These are phyloP conservation scores for Huntiella savannae DNA, from an alignment of 2,329 filamentous ascomycete genomes.

Conservation along the genomic window DNA sequence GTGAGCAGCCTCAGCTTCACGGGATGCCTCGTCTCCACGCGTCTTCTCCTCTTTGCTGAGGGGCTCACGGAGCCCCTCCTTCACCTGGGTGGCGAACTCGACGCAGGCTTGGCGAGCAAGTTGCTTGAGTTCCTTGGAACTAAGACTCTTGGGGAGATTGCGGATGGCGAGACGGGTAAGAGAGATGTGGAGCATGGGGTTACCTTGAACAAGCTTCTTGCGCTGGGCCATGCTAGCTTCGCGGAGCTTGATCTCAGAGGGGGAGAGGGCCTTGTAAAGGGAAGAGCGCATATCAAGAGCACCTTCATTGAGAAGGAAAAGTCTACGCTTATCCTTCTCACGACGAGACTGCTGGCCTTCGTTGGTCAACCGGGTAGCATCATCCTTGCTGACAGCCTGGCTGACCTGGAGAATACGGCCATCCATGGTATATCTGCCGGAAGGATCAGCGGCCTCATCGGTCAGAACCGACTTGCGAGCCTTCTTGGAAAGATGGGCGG, in stretches of 20 bases:
- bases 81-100: slow-evolving; percentile 81
- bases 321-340: slow-evolving; percentile 73
- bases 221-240: slow-evolving; percentile 75
- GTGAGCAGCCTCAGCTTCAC: slow-evolving; percentile 58
- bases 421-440: slow-evolving; percentile 75
- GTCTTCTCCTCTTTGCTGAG: slow-evolving; percentile 78
- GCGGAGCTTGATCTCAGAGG: slow-evolving; percentile 68
- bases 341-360: slow-evolving; percentile 41
- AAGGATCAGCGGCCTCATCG: slow-evolving; percentile 62
- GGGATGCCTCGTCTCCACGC: slow-evolving; percentile 63
- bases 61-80: slow-evolving; percentile 51
- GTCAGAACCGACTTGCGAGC: slow-evolving; percentile 70
- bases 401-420: slow-evolving; percentile 72
- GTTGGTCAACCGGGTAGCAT: slow-evolving; percentile 57
- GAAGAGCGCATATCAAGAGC: slow-evolving; percentile 60
- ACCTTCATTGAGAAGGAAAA: slow-evolving; percentile 79
- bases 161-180: slow-evolving; percentile 79
- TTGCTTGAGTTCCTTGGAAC: slow-evolving; percentile 74
- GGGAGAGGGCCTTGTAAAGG: slow-evolving; percentile 56
- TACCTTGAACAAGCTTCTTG: slow-evolving; percentile 75
- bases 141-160: slow-evolving; percentile 70
- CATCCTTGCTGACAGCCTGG: slow-evolving; percentile 65
- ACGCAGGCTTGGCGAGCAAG: slow-evolving; percentile 84
- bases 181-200: slow-evolving; percentile 74
- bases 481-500: slow-evolving; percentile 18